phyloP scores from a whole-genome alignment of 208 protist genomes.

The Entamoeba dispar region DNA sequence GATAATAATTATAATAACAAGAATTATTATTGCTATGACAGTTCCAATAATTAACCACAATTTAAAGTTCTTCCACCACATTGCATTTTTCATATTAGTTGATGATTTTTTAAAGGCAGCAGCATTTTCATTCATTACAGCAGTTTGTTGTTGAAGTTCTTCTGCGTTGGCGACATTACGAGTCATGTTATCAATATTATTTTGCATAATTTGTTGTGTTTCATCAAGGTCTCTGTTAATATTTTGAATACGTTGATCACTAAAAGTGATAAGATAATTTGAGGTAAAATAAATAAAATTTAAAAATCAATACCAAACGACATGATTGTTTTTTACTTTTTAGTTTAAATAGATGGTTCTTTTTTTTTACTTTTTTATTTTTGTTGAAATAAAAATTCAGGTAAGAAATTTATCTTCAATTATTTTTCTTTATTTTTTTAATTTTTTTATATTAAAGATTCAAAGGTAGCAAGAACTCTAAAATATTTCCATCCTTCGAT shows the following conservation, averaged over 20 bases:
- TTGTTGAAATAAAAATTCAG: too few relatives aligned
- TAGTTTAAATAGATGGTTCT: background rate
- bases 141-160: background rate
- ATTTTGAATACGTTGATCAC: background rate
- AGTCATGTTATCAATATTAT: background rate
- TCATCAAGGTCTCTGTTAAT: background rate
- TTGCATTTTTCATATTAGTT: background rate
- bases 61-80: background rate
- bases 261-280: background rate
- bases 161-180: background rate
- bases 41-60: background rate
- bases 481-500: too few relatives aligned
- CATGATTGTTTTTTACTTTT: background rate
- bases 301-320: background rate
- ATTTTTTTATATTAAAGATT: too few relatives aligned
- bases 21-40: background rate
- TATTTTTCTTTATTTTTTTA: too few relatives aligned
- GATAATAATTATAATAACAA: background rate
- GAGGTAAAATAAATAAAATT: background rate
- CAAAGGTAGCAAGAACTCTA: too few relatives aligned
- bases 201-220: background rate
- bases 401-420: too few relatives aligned
- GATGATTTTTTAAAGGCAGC: background rate
- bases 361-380: too few relatives aligned
- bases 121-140: background rate